These are phyloP conservation scores for Ganoderma lingzhi DNA, from an alignment of 1,284 basidiomycete species.

Conservation along the genomic window DNA sequence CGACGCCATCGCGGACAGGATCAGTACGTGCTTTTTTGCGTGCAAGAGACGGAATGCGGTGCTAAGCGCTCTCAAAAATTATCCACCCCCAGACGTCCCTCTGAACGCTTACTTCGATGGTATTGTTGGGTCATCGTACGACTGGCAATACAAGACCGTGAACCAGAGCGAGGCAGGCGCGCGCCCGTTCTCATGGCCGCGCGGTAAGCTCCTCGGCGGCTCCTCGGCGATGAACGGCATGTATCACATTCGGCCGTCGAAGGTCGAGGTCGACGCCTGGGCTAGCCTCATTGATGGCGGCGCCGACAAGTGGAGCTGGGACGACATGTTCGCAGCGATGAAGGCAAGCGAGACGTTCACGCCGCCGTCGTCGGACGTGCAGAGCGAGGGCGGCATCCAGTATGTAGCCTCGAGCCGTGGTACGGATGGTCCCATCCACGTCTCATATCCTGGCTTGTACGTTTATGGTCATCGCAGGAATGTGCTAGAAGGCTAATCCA, in stretches of 20 bases:
- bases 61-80: neutral
- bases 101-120: slow-evolving; percentile 59
- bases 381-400: slow-evolving; percentile 48
- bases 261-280: slow-evolving; percentile 65
- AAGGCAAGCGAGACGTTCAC: slow-evolving; percentile 61
- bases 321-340: slow-evolving; percentile 56
- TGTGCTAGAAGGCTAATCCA: neutral
- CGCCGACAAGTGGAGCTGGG: slow-evolving; percentile 59
- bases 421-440: slow-evolving; percentile 54
- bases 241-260: slow-evolving; percentile 65
- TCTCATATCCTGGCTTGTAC: slow-evolving; percentile 60
- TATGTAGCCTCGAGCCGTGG: slow-evolving; percentile 53
- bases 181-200: slow-evolving; percentile 58
- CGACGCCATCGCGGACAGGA: slow-evolving; percentile 49
- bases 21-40: slow-evolving; percentile 42
- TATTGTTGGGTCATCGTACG: slow-evolving; percentile 58
- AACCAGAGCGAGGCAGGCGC: slow-evolving; percentile 54
- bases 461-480: slow-evolving; percentile 32
- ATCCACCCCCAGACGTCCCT: slow-evolving; percentile 51
- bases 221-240: slow-evolving; percentile 77
- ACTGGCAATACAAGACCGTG: slow-evolving; percentile 70
- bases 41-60: neutral
- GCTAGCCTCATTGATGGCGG: slow-evolving; percentile 49
- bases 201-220: slow-evolving; percentile 77
- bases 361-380: slow-evolving; percentile 46